These are phyloP conservation scores for Penicillium sp. DNA, from an alignment of 2,329 filamentous ascomycete genomes.

Conservation along the genomic window DNA sequence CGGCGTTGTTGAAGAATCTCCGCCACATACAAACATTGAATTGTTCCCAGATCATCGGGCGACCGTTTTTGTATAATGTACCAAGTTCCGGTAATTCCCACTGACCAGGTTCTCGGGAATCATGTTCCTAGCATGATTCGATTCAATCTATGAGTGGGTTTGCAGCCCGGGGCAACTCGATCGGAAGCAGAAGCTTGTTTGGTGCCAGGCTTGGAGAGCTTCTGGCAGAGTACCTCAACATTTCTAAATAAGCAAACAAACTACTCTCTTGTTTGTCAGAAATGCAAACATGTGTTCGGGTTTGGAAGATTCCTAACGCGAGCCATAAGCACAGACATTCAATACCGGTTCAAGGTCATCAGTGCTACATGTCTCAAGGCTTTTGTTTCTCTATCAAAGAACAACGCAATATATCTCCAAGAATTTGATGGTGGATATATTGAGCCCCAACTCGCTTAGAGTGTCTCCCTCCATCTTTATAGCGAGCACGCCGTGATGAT, in stretches of 20 bases:
- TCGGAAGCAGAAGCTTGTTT: constrained; percentile 1
- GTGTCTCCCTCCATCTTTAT: constrained; percentile 32
- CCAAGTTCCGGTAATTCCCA: no score
- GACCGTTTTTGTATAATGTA: not conserved
- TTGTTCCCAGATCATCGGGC: not conserved
- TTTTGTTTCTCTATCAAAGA: constrained; percentile 44
- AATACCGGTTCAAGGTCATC: constrained; percentile 33
- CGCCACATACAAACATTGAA: constrained; percentile 9
- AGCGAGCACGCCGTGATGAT: constrained; percentile 45
- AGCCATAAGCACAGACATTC: not conserved
- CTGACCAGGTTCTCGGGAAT: not conserved
- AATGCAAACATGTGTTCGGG: constrained; percentile 14
- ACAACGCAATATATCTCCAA: constrained; percentile 46
- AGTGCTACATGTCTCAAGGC: constrained; percentile 31
- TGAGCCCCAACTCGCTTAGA: constrained; percentile 40
- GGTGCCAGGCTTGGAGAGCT: not conserved
- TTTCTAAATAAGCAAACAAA: not conserved
- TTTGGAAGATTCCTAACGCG: not conserved
- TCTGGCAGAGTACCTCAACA: constrained; percentile 1
- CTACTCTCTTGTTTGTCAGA: constrained; percentile 1
- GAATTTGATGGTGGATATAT: constrained; percentile 47
- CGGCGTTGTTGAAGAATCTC: constrained; percentile 5
- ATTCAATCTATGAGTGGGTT: not conserved
- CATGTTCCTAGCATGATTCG: not conserved
- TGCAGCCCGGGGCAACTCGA: no score